A percentile compares a stretch with the other conserved stretches of the same genome.
Conservation (phyloP, 192 early-diverging fungal genomes). For the Martensiomyces pterosporus region DNA sequence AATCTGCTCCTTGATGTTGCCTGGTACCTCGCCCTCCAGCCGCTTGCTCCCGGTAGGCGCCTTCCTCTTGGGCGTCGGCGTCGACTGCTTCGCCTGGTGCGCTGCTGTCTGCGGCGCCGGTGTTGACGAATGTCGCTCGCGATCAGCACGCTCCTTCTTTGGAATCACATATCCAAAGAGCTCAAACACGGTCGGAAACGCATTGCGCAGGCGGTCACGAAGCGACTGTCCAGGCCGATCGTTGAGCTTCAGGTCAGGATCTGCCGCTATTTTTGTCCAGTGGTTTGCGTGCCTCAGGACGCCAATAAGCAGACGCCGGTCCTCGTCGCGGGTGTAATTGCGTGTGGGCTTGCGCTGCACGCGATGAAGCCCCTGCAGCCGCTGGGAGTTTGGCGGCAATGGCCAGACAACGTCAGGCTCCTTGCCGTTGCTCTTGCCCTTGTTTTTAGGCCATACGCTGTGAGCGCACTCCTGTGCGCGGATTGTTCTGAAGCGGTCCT, state of each 20-base stretch:
- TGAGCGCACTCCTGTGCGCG: constrained; percentile 49
- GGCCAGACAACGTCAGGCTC: constrained; percentile 52
- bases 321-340: constrained; percentile 48
- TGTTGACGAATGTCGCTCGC: constrained; percentile 21
- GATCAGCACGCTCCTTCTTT: constrained; percentile 49
- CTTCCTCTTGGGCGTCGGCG: constrained; percentile 27
- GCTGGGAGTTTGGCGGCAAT: constrained; percentile 46
- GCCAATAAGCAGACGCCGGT: constrained; percentile 39
- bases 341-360: constrained; percentile 51
- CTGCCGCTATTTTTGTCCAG: constrained; percentile 49
- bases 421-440: constrained; percentile 21
- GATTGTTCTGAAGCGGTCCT: constrained; percentile 50
- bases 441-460: constrained; percentile 20
- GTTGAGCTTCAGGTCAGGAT: constrained; percentile 37
- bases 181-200: constrained; percentile 50
- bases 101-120: background rate
- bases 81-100: background rate
- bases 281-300: constrained; percentile 46
- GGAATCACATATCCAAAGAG: constrained; percentile 50
- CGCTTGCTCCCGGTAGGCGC: constrained; percentile 45
- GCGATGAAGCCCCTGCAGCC: constrained; percentile 44
- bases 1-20: constrained; percentile 35
- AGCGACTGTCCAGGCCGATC: constrained; percentile 48
- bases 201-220: constrained; percentile 49
- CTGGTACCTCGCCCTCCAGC: constrained; percentile 39